These are phyloP conservation scores for Hordeum pubiflorum DNA, from an alignment of 202 grass and related monocot genomes.

Conservation along the genomic window DNA sequence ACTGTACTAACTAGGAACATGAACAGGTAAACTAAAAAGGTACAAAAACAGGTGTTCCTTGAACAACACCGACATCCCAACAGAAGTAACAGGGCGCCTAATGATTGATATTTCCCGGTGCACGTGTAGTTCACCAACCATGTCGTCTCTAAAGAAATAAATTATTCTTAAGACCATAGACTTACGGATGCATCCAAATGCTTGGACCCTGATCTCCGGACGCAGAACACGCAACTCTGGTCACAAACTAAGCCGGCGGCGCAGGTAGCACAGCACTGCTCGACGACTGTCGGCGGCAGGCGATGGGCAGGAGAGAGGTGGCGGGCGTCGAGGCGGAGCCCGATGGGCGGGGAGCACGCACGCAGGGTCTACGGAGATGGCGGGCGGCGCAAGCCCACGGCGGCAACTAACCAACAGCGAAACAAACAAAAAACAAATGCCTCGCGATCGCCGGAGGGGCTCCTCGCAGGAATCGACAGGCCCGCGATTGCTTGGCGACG, in stretches of 20 bases:
- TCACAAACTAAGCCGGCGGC: neutral
- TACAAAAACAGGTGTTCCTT: neutral
- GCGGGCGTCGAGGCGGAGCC: neutral
- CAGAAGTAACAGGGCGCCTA: neutral
- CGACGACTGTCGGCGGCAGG: neutral
- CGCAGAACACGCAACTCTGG: neutral
- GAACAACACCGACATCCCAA: neutral
- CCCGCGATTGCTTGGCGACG: neutral
- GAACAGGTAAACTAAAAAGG: neutral
- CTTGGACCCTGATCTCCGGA: neutral
- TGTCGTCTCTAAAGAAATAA: neutral
- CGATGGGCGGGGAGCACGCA: neutral
- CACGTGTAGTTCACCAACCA: neutral
- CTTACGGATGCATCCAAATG: neutral
- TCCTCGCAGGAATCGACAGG: neutral
- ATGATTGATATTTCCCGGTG: neutral
- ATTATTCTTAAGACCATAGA: neutral
- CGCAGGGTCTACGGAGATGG: neutral
- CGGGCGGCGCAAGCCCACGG: neutral
- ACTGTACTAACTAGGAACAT: neutral
- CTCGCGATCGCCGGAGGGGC: slow-evolving; percentile 27
- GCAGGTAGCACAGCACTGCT: neutral
- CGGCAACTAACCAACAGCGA: neutral
- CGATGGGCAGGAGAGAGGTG: neutral
- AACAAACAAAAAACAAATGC: neutral